Evolutionary conservation across 768 basidiomycete genomes (phyloP).

Genomic region (Nidula microcarpa): DNA sequence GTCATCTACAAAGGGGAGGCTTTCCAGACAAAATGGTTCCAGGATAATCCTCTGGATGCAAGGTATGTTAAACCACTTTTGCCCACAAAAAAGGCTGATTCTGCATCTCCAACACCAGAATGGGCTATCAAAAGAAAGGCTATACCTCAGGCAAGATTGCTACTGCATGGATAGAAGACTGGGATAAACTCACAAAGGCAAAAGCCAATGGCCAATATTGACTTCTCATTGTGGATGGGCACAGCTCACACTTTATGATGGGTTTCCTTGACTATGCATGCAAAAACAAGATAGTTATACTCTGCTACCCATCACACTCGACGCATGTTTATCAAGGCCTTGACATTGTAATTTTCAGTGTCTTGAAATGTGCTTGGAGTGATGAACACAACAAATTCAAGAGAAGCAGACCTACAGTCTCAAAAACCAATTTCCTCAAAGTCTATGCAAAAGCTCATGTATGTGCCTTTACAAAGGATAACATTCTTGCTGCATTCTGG

Average conservation of each 20-base stretch:
- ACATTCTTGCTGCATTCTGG: constrained; percentile 30
- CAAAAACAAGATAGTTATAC: constrained; percentile 30
- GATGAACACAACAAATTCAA: constrained; percentile 10
- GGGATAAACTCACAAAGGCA: constrained; percentile 30
- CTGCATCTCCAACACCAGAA: constrained; percentile 11
- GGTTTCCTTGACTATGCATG: constrained; percentile 34
- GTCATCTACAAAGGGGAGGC: constrained; percentile 36
- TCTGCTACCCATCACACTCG: constrained; percentile 42
- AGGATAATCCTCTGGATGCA: constrained; percentile 36
- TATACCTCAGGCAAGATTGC: constrained; percentile 35
- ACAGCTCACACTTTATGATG: constrained; percentile 36
- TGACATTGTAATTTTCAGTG: constrained; percentile 32
- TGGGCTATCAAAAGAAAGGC: constrained; percentile 29
- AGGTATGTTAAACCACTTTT: constrained; percentile 21
- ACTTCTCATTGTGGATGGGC: constrained; percentile 42
- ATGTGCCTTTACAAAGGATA: constrained; percentile 21
- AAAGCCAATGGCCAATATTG: constrained; percentile 23
- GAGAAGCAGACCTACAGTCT: constrained; percentile 13
- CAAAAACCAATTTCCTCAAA: constrained; percentile 31
- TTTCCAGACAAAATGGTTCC: constrained; percentile 30
- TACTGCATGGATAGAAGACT: constrained; percentile 31
- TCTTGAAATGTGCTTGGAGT: constrained; percentile 22
- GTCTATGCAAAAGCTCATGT: constrained; percentile 29
- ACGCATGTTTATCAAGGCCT: constrained; percentile 44
- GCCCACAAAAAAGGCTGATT: constrained; percentile 3